phyloP scores from a whole-genome alignment of 306 rosid species.

The Begonia masoniana region DNA sequence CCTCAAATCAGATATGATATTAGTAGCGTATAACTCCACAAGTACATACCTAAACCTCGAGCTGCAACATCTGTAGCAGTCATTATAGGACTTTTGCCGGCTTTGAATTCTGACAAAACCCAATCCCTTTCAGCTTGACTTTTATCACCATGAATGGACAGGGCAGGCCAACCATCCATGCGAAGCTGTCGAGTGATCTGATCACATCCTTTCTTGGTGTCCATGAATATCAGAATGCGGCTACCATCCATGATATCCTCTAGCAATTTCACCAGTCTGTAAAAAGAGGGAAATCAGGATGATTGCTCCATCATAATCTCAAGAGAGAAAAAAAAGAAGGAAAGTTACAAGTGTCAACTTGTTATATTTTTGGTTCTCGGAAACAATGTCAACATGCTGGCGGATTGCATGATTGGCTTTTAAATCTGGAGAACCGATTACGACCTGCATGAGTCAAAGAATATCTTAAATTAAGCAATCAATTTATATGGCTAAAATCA shows the following conservation, averaged over 20 bases:
- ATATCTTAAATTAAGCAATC: not conserved
- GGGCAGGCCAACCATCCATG: conserved; percentile 99
- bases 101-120: conserved; percentile 93
- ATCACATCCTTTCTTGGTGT: conserved; percentile 97
- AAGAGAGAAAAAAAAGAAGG: conserved; percentile 5
- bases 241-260: conserved; percentile 99
- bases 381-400: conserved; percentile 81
- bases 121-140: conserved; percentile 99
- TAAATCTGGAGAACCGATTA: conserved; percentile 73
- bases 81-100: conserved; percentile 98
- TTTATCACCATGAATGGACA: conserved; percentile 94
- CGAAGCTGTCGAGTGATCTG: conserved; percentile 89
- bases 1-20: too few relatives aligned
- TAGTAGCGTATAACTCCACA: too few relatives aligned
- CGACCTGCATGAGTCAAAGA: conserved; percentile 42
- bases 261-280: conserved; percentile 83
- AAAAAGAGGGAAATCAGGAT: conserved; percentile 18
- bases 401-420: conserved; percentile 92
- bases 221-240: conserved; percentile 92
- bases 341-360: conserved; percentile 39
- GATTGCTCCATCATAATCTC: conserved; percentile 11
- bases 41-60: conserved; percentile 76
- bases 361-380: conserved; percentile 92
- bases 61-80: conserved; percentile 99
- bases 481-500: not conserved